These are phyloP conservation scores for Helminthosporium solani DNA, from an alignment of 2,329 filamentous ascomycete genomes.

Conservation along the genomic window DNA sequence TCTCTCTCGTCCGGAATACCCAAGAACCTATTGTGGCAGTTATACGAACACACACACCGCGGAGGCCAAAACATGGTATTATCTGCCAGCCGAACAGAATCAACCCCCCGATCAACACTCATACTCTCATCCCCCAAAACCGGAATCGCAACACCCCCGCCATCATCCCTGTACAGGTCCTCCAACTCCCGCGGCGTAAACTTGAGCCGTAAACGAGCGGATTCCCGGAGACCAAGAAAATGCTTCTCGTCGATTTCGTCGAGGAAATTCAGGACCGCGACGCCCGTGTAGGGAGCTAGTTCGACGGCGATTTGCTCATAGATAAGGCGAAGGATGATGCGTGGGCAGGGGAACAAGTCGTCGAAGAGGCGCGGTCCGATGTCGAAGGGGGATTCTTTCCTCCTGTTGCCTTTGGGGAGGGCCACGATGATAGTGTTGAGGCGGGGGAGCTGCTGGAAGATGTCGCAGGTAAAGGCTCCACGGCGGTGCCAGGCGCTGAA, in stretches of 20 bases:
- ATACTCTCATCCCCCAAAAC: background rate
- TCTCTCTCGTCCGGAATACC: background rate
- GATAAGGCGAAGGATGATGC: conserved; percentile 23
- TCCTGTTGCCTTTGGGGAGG: conserved; percentile 14
- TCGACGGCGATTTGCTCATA: conserved; percentile 25
- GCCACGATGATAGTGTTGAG: conserved; percentile 22
- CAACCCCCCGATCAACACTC: too few species aligned
- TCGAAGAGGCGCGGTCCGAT: conserved; percentile 21
- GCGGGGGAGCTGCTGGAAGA: conserved; percentile 22
- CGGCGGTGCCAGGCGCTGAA: conserved; percentile 10
- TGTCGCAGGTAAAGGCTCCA: conserved; percentile 10
- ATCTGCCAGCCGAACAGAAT: background rate
- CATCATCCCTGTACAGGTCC: background rate
- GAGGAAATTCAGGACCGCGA: conserved; percentile 21
- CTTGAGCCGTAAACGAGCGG: background rate
- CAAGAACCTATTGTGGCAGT: too few species aligned
- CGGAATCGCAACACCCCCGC: background rate
- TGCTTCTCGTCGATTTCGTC: conserved; percentile 17
- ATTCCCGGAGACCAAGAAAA: conserved; percentile 5
- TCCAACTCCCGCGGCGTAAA: background rate
- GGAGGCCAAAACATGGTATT: background rate
- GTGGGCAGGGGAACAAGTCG: conserved; percentile 18
- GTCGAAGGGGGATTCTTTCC: background rate
- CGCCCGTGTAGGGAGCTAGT: conserved; percentile 10
- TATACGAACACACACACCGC: too few species aligned